Evolutionary conservation across 2,329 filamentous ascomycete species (phyloP), one percentile per base, ranked within the genome.

Genomic region (Pseudocercospora fuligena): DNA sequence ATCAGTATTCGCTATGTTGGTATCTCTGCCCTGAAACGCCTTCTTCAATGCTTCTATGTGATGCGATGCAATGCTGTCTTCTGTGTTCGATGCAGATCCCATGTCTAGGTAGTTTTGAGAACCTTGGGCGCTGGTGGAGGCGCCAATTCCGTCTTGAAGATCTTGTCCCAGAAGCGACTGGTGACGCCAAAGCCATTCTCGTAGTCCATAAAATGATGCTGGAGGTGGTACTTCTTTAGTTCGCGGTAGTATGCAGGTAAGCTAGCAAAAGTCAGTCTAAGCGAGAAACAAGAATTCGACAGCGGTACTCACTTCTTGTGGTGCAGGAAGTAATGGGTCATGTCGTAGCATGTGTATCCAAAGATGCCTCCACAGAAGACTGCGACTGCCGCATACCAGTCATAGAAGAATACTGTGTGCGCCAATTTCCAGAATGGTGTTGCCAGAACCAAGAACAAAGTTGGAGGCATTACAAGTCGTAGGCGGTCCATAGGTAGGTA

Each of bases 401-500:
- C 88, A 82, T 89, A 94, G 78, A 83, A 91, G 79, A 99, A 93
- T 63, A 98, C 77, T 1, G 85, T 73, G 73, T 97, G 94, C 0
- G 95, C 92, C 60, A 99, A 84, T 79, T 92, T 92, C 90, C 92
- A 99, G 83, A 98, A 98, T 0, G 95, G 95, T 0, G 87, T 86
- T 5, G 94, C 94, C 21, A 99, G 89, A 12, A 87, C 86, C 25
- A 94, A 69, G 77, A 99, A 98, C 3, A 99, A 85, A 0, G 92
- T 88, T 0, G 95, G 95, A 0, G 95, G 95, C 95, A 99, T 98
- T 71, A 99, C 95, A 9, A 99, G 89, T 67, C 95, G 90, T 75
- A 97, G 94, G 77, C 90, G 94, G 82, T 99, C 95, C 95, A 99
- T 98, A n/a, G 95, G 95, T 4, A 99, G 87, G 80, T 98, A 99